Base-by-base conservation (phyloP, 106 monocot genomes). In the Allium sativum region DNA sequence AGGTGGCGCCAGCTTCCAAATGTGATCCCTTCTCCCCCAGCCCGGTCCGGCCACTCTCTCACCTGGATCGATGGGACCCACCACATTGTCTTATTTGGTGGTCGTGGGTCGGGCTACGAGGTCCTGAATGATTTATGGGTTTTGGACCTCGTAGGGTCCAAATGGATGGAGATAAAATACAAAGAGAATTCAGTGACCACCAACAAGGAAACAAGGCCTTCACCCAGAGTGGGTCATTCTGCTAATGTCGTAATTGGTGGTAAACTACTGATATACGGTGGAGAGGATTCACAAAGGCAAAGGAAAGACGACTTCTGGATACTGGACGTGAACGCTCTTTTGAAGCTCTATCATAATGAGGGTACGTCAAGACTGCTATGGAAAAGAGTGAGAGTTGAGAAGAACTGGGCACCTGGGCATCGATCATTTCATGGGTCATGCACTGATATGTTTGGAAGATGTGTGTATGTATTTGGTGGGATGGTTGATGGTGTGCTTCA, bases 41-140 rank as follows among this genome's bases (percentile, higher is more conserved):
- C 95, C 48, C 84, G 95, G 20, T 96, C 95, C 6, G 95, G 95
- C 10, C 95, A 96, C 72, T 76, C 90, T 4, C 53, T 96, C 18
- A 87, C 90, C 21, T 87, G 84, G 73, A 78, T 87, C 21, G 75
- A 82, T 15, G 83, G 64, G 44, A 74, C 53, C 3, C 44, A 9
- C 42, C 5, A 31, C 31, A 87, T 94, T 76, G 77, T 87, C 20
- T 77, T 96, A 18, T 96, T 90, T 52, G 84, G 95, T 9, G 95
- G 95, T 16, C 65, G 90, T 45, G 82, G 95, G 12, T 65, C 70
- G 10, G 90, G 87, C 2, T 90, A 84, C 40, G 84, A 90, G 21
- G 95, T 82, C 5, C 84, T 90, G 31, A 84, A 80, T 59, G 90
- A 96, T 65, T 66, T 84, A 18, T 96, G 95, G 95, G 56, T 87